Evolutionary conservation across 106 monocot species (phyloP).

Genomic region (Vanilla planifolia): DNA sequence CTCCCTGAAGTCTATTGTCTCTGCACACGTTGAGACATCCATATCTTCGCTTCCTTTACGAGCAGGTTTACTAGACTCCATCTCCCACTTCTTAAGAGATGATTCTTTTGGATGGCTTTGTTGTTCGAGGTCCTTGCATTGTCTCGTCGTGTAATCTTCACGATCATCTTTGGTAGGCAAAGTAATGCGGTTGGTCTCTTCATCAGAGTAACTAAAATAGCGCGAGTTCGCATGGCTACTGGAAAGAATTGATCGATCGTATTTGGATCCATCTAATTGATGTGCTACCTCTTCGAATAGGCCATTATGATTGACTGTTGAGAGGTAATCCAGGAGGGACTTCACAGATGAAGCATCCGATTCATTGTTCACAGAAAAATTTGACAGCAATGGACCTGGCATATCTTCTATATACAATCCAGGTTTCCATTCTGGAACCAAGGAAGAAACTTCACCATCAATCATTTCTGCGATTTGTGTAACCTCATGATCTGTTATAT

Average conservation of each 20-base stretch:
- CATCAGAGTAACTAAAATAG: too few species aligned
- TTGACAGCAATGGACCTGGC: neutral
- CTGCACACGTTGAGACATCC: neutral
- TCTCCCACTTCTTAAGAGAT: neutral
- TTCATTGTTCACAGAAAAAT: neutral
- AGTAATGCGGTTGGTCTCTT: neutral
- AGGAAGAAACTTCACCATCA: constrained; percentile 29
- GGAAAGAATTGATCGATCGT: neutral
- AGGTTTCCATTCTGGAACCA: constrained; percentile 29
- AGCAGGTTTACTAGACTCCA: neutral
- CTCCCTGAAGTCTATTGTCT: neutral
- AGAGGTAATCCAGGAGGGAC: neutral
- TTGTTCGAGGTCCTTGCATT: neutral
- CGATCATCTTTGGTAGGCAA: too few species aligned
- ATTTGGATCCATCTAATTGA: neutral
- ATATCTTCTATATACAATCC: neutral
- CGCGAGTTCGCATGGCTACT: neutral
- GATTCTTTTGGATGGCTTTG: neutral
- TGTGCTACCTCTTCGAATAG: constrained; percentile 13
- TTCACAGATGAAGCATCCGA: constrained; percentile 2
- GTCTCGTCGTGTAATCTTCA: too few species aligned
- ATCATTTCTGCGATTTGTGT: constrained; percentile 49
- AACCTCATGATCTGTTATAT: constrained; percentile 34
- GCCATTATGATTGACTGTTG: neutral
- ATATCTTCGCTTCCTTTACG: too few species aligned